These are phyloP conservation scores for Emmonsiellopsis sp. DNA, from an alignment of 2,329 filamentous ascomycete species.

Conservation along the genomic window DNA sequence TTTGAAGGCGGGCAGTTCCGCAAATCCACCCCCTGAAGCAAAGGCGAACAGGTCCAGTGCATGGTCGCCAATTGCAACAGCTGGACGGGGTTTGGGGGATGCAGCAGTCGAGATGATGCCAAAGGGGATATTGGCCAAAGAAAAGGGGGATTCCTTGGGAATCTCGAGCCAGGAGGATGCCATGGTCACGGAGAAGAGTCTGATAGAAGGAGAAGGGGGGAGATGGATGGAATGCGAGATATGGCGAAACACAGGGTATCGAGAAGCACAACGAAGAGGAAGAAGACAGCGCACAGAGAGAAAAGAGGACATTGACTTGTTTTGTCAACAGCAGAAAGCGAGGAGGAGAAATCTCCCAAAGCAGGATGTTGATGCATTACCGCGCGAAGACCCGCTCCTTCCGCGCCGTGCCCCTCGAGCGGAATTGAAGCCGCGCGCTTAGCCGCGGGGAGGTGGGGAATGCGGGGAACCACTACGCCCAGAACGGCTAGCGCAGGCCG, in stretches of 20 bases:
- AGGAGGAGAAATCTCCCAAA: not conserved
- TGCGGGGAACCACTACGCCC: too few species aligned
- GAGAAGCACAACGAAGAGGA: too few species aligned
- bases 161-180: slow-evolving; percentile 51
- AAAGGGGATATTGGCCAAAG: slow-evolving; percentile 72
- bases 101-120: slow-evolving; percentile 63
- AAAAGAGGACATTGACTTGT: too few species aligned
- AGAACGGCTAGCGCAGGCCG: not conserved
- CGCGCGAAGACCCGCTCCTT: not conserved
- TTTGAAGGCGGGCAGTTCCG: slow-evolving; percentile 47
- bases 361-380: not conserved
- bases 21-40: slow-evolving; percentile 50
- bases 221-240: too few species aligned
- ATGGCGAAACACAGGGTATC: too few species aligned
- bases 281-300: too few species aligned
- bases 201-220: not conserved
- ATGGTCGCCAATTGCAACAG: slow-evolving; percentile 63
- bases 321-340: not conserved
- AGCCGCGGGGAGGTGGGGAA: not conserved
- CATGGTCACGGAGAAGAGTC: slow-evolving; percentile 12
- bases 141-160: slow-evolving; percentile 57
- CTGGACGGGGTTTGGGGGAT: slow-evolving; percentile 51
- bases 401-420: not conserved
- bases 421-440: slow-evolving; percentile 1
- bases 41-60: slow-evolving; percentile 62